phyloP scores from a whole-genome alignment of 371 early-diverging fungal species.

The Phascolomyces articulosus region DNA sequence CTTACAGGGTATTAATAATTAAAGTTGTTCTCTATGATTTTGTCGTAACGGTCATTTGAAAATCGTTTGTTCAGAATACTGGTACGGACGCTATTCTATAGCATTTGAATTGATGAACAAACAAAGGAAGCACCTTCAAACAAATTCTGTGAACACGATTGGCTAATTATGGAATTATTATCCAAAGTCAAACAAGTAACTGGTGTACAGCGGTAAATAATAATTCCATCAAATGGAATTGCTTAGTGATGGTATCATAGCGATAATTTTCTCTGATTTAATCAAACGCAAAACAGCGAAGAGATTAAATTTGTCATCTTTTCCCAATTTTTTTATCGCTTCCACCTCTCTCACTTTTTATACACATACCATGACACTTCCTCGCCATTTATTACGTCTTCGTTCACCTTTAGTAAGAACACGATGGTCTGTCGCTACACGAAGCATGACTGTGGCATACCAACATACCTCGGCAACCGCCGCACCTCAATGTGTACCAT shows the following conservation, averaged over 20 bases:
- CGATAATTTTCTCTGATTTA: not conserved
- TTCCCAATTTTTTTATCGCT: not conserved
- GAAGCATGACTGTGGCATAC: not conserved
- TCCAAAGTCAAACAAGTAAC: too few species aligned
- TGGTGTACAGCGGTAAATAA: not conserved
- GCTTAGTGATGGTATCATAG: not conserved
- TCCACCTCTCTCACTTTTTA: not conserved
- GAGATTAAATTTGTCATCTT: conserved; percentile 3
- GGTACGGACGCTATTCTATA: too few species aligned
- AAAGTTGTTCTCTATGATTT: too few species aligned
- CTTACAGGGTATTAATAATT: too few species aligned
- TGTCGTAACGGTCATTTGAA: not conserved
- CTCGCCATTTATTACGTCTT: conserved; percentile 1
- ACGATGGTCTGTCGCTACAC: not conserved
- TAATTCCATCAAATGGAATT: not conserved
- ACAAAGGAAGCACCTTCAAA: too few species aligned
- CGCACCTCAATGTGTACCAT: not conserved
- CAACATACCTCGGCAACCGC: conserved; percentile 5
- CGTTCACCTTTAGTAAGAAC: not conserved
- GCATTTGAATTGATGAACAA: too few species aligned
- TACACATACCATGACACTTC: not conserved
- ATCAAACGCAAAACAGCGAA: not conserved
- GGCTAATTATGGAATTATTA: too few species aligned
- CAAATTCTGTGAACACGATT: too few species aligned
- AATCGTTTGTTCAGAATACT: too few species aligned